phyloP scores from a whole-genome alignment of 352 stramenopile genomes.

The Pythium aphanidermatum region DNA sequence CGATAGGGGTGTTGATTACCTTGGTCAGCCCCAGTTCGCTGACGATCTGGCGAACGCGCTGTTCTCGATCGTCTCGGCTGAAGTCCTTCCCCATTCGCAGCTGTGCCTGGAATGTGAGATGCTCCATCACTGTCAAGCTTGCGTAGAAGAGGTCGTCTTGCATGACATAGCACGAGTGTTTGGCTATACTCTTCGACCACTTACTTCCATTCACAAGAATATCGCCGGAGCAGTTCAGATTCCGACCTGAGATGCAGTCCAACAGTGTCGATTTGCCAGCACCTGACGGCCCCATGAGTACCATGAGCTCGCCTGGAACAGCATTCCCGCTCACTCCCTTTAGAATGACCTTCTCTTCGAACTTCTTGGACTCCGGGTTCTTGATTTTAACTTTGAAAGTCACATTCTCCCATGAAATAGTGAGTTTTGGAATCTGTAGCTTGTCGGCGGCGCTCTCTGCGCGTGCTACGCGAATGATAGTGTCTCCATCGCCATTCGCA shows the following conservation, averaged over 20 bases:
- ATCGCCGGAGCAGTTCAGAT: slow-evolving; percentile 20
- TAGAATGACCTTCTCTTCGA: slow-evolving; percentile 38
- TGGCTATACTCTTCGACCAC: slow-evolving; percentile 31
- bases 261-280: slow-evolving; percentile 52
- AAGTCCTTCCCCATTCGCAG: slow-evolving; percentile 59
- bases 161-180: slow-evolving; percentile 73
- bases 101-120: slow-evolving; percentile 80
- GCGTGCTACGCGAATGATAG: slow-evolving; percentile 5
- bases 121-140: slow-evolving; percentile 84
- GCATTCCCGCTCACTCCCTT: slow-evolving; percentile 35
- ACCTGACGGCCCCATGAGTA: slow-evolving; percentile 56
- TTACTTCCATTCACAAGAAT: slow-evolving; percentile 33
- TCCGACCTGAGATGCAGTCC: slow-evolving; percentile 43
- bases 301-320: slow-evolving; percentile 31
- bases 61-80: slow-evolving; percentile 21
- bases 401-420: slow-evolving; percentile 20
- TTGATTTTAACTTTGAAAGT: slow-evolving; percentile 25
- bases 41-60: slow-evolving; percentile 56
- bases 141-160: slow-evolving; percentile 90
- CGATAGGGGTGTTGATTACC: slow-evolving; percentile 45
- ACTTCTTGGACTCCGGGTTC: slow-evolving; percentile 18
- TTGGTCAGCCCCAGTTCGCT: slow-evolving; percentile 47
- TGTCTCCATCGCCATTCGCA: background rate
- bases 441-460: slow-evolving; percentile 4
- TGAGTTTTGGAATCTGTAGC: slow-evolving; percentile 23